Evolutionary conservation across 345 rosid genomes (phyloP).

Genomic region (Euphorbia peplus): DNA sequence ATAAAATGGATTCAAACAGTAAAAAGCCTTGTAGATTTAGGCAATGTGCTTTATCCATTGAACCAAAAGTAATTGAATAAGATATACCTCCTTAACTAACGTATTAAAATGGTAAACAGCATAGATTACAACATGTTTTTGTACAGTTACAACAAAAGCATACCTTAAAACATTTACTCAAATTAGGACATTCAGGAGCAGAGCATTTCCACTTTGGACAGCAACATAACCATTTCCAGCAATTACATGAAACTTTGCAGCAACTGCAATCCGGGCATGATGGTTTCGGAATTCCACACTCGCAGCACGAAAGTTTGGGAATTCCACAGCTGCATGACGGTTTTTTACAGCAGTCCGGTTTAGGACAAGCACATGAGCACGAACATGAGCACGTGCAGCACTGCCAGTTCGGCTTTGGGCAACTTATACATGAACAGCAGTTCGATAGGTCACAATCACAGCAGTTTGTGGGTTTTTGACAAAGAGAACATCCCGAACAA

Average conservation of each 20-base stretch:
- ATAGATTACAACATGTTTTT: conserved; percentile 33
- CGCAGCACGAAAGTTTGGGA: too few species aligned
- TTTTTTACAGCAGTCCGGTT: conserved; percentile 43
- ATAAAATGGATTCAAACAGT: background rate
- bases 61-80: conserved; percentile 7
- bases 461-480: conserved; percentile 47
- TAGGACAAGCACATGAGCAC: conserved; percentile 18
- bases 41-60: background rate
- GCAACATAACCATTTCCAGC: conserved; percentile 40
- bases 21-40: background rate
- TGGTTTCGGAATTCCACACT: background rate
- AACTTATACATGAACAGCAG: conserved; percentile 23
- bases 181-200: background rate
- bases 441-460: conserved; percentile 26
- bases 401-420: conserved; percentile 34
- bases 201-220: conserved; percentile 26
- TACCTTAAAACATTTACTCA: conserved; percentile 45
- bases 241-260: conserved; percentile 29
- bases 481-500: conserved; percentile 48
- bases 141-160: conserved; percentile 33
- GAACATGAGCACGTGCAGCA: conserved; percentile 39
- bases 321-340: background rate
- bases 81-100: conserved; percentile 10
- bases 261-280: conserved; percentile 47
- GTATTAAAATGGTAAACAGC: conserved; percentile 50